Conservation (phyloP, 1,284 basidiomycete genomes). For the Moniliella sp. region DNA sequence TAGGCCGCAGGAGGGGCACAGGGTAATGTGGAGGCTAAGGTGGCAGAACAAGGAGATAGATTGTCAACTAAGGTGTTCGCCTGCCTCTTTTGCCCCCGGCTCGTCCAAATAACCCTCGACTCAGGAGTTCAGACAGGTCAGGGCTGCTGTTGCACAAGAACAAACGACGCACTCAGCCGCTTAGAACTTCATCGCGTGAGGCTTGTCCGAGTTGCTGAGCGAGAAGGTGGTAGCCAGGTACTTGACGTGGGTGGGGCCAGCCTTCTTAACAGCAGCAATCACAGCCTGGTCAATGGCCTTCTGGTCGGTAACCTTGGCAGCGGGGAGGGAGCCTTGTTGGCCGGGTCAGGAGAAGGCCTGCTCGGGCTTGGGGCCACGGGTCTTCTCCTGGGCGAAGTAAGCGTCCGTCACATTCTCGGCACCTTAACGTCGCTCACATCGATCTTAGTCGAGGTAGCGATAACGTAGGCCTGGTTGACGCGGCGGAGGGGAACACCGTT, state of each 20-base stretch:
- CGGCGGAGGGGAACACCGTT: conserved; percentile 95
- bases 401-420: conserved; percentile 73
- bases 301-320: conserved; percentile 74
- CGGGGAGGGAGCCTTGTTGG: conserved; percentile 70
- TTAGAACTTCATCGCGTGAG: conserved; percentile 69
- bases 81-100: too few species aligned
- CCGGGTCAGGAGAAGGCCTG: conserved; percentile 90
- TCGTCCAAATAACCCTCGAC: too few species aligned
- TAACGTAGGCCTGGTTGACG: conserved; percentile 97
- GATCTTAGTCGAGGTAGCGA: conserved; percentile 88
- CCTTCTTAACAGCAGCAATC: conserved; percentile 67
- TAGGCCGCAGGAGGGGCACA: too few species aligned
- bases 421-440: conserved; percentile 57
- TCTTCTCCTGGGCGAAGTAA: conserved; percentile 48
- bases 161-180: too few species aligned
- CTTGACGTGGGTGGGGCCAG: conserved; percentile 64
- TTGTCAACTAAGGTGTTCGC: too few species aligned
- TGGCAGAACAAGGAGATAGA: too few species aligned
- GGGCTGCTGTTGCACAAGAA: too few species aligned
- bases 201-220: conserved; percentile 75
- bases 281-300: conserved; percentile 67
- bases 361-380: conserved; percentile 66
- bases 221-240: conserved; percentile 86
- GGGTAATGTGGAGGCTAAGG: too few species aligned
- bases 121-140: too few species aligned